phyloP scores from a whole-genome alignment of 257 asterid species.

The Thymus quinquecostatus region DNA sequence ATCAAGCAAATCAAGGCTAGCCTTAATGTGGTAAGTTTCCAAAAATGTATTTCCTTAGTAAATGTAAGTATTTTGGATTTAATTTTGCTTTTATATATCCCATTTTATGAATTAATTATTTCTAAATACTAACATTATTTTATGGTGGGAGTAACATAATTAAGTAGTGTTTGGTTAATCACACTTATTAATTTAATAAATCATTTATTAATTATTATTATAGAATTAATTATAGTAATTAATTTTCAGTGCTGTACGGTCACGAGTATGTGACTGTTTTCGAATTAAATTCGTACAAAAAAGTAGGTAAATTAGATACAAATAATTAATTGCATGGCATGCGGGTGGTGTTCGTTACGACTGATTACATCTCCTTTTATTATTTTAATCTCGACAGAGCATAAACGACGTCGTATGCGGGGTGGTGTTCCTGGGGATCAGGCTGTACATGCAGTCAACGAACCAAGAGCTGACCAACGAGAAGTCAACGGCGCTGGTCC shows the following conservation, averaged over 20 bases:
- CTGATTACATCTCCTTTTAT: too few relatives aligned
- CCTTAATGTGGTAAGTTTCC: slow-evolving; percentile 51
- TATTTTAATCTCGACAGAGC: slow-evolving; percentile 37
- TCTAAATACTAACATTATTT: too few relatives aligned
- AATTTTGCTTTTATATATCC: background rate
- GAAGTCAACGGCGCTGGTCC: slow-evolving; percentile 65
- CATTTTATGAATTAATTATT: too few relatives aligned
- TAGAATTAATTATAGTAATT: background rate
- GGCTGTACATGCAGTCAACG: slow-evolving; percentile 66
- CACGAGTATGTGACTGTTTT: background rate
- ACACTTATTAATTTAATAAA: background rate
- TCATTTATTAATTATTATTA: background rate
- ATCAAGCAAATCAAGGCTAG: slow-evolving; percentile 58
- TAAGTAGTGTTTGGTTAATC: too few relatives aligned
- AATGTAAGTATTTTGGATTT: background rate
- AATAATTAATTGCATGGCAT: background rate
- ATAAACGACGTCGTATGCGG: slow-evolving; percentile 84
- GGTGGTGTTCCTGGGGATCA: slow-evolving; percentile 60
- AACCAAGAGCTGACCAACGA: slow-evolving; percentile 38
- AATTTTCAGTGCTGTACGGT: background rate
- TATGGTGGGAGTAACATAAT: too few relatives aligned
- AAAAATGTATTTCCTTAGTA: background rate
- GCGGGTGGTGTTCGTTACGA: too few relatives aligned
- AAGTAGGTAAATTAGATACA: slow-evolving; percentile 19
- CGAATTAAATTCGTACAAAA: slow-evolving; percentile 6